These are phyloP conservation scores for Aspergillus caelatus DNA, from an alignment of 2,329 filamentous ascomycete species.

Conservation along the genomic window DNA sequence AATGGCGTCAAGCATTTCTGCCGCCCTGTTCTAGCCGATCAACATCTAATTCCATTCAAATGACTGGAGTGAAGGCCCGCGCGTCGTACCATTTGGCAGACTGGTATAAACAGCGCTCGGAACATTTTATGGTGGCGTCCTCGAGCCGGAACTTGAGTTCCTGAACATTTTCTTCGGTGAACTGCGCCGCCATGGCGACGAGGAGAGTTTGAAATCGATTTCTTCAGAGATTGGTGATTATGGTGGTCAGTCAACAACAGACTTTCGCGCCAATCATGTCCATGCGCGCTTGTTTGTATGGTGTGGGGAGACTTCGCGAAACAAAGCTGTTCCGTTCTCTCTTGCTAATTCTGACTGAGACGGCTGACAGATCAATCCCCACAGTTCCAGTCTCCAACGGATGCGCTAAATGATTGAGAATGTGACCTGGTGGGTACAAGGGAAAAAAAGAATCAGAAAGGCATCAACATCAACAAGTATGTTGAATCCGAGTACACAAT, in stretches of 20 bases:
- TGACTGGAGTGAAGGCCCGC: background rate
- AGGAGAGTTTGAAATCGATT: background rate
- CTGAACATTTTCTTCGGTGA: slow-evolving; percentile 41
- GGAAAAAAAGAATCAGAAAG: background rate
- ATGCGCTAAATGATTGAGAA: background rate
- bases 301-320: background rate
- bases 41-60: background rate
- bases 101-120: slow-evolving; percentile 92
- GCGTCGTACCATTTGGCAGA: slow-evolving; percentile 85
- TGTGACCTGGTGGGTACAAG: background rate
- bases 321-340: background rate
- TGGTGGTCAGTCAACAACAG: background rate
- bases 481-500: background rate
- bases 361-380: background rate
- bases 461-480: slow-evolving; percentile 9
- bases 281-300: background rate
- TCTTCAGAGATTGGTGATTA: background rate
- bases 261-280: background rate
- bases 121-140: slow-evolving; percentile 85
- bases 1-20: slow-evolving; percentile 87
- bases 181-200: slow-evolving; percentile 36
- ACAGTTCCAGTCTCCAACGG: background rate
- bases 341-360: background rate
- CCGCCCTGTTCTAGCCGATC: slow-evolving; percentile 65
- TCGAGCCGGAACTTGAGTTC: slow-evolving; percentile 77